phyloP scores from a whole-genome alignment of 169 alveolate genomes.

The Besnoitia besnoiti region DNA sequence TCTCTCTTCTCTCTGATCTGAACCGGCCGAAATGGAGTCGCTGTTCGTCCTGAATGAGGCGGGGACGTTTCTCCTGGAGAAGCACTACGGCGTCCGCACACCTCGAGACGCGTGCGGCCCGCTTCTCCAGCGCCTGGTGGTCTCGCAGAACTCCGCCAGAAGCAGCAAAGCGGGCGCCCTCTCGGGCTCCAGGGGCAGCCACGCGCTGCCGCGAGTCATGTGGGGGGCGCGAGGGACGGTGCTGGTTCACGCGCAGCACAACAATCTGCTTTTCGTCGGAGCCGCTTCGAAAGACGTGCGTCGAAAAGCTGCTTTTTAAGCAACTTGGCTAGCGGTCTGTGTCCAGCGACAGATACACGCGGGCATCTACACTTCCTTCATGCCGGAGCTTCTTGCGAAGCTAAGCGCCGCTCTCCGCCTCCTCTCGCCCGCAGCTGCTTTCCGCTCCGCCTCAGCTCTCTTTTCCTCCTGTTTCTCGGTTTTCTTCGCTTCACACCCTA shows the following conservation, averaged over 20 bases:
- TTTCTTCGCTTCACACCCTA: too few relatives aligned
- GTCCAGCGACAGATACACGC: too few relatives aligned
- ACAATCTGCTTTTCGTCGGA: background rate
- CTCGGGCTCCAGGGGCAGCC: background rate
- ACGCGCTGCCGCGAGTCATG: background rate
- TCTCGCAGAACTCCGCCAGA: background rate
- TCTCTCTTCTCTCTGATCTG: too few relatives aligned
- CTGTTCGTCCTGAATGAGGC: background rate
- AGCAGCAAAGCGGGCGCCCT: background rate
- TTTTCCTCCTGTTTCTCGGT: too few relatives aligned
- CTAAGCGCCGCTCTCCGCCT: too few relatives aligned
- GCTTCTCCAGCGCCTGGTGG: background rate
- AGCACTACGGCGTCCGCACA: slow-evolving; percentile 36
- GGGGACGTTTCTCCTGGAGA: slow-evolving; percentile 38
- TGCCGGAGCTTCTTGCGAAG: too few relatives aligned
- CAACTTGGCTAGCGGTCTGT: too few relatives aligned
- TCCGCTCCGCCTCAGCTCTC: too few relatives aligned
- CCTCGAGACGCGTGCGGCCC: slow-evolving; percentile 37
- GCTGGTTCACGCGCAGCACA: background rate
- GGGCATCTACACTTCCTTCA: too few relatives aligned
- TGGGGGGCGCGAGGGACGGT: slow-evolving; percentile 11
- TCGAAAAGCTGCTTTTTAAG: too few relatives aligned
- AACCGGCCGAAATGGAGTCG: background rate
- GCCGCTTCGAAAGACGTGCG: background rate
- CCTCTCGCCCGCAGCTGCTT: too few relatives aligned